These are phyloP conservation scores for Asterella californica DNA, from an alignment of 225 moss, liverwort and hornwort genomes.

Conservation along the genomic window DNA sequence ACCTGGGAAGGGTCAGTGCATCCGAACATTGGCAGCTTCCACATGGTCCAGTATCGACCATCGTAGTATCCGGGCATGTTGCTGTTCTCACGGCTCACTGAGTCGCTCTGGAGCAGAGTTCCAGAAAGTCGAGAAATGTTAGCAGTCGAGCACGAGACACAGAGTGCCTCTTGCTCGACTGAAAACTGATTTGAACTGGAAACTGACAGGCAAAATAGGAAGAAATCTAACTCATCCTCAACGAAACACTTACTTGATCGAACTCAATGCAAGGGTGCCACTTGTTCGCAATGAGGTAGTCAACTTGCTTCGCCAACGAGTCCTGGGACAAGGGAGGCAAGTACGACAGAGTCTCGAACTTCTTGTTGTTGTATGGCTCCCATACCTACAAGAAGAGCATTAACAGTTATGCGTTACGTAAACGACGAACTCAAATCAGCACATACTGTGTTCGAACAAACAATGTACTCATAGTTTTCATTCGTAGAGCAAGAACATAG, in stretches of 20 bases:
- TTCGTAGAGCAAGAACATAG: too few species aligned
- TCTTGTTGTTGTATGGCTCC: slow-evolving; percentile 35
- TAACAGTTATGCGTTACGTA: too few species aligned
- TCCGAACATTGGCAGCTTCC: slow-evolving; percentile 71
- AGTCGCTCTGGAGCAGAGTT: background rate
- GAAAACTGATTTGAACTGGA: too few species aligned
- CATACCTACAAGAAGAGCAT: slow-evolving; percentile 24
- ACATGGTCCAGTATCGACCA: slow-evolving; percentile 76
- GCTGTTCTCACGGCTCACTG: slow-evolving; percentile 19
- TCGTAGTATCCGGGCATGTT: slow-evolving; percentile 54
- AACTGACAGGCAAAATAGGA: too few species aligned
- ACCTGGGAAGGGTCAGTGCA: slow-evolving; percentile 53
- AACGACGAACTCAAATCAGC: too few species aligned
- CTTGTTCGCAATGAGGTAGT: slow-evolving; percentile 38
- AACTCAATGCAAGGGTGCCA: slow-evolving; percentile 55
- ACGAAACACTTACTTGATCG: background rate
- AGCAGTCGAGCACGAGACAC: too few species aligned
- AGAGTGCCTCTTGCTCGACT: too few species aligned
- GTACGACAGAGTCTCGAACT: slow-evolving; percentile 44
- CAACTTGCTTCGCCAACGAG: slow-evolving; percentile 47
- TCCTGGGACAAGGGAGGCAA: slow-evolving; percentile 31
- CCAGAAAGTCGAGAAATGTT: too few species aligned
- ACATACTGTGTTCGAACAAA: too few species aligned
- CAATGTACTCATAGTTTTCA: too few species aligned
- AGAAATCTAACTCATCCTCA: background rate